These are phyloP conservation scores for Dianthus caryophyllus DNA, from an alignment of 148 eudicot genomes.

Conservation along the genomic window DNA sequence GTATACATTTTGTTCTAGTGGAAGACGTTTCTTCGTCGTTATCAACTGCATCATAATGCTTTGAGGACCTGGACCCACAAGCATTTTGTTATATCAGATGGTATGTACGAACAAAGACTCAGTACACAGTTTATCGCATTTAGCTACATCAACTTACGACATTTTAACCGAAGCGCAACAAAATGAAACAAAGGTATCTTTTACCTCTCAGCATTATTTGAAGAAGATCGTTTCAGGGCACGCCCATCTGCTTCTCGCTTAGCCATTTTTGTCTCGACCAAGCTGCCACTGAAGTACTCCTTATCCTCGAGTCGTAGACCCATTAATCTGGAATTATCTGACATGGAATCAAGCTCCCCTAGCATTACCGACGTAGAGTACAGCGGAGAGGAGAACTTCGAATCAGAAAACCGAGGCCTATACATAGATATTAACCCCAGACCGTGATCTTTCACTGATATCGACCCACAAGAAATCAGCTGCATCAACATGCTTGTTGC, in stretches of 20 bases:
- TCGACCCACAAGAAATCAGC: slow-evolving; percentile 88
- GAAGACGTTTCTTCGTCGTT: slow-evolving; percentile 42
- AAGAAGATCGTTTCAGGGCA: slow-evolving; percentile 65
- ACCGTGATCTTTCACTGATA: slow-evolving; percentile 84
- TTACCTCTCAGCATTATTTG: slow-evolving; percentile 81
- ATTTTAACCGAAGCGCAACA: neutral
- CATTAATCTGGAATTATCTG: slow-evolving; percentile 60
- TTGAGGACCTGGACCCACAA: slow-evolving; percentile 32
- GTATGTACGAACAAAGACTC: neutral
- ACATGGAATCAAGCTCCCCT: slow-evolving; percentile 76
- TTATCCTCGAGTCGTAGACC: slow-evolving; percentile 71
- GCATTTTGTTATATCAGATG: neutral
- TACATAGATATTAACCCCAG: slow-evolving; percentile 74
- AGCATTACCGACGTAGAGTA: slow-evolving; percentile 74
- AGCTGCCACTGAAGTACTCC: slow-evolving; percentile 93
- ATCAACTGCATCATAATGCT: slow-evolving; percentile 34
- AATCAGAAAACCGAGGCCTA: slow-evolving; percentile 61
- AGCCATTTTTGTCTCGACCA: slow-evolving; percentile 61
- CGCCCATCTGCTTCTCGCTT: slow-evolving; percentile 42
- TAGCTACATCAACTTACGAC: neutral
- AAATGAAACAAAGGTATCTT: neutral
- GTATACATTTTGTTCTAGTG: slow-evolving; percentile 59
- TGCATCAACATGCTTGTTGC: slow-evolving; percentile 79
- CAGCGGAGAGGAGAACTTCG: slow-evolving; percentile 73
- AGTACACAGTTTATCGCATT: neutral